A percentile compares a stretch with the other conserved stretches of the same genome.
Evolutionary conservation across 2,329 filamentous ascomycete species (phyloP).

Genomic region (Ascochyta lentis): DNA sequence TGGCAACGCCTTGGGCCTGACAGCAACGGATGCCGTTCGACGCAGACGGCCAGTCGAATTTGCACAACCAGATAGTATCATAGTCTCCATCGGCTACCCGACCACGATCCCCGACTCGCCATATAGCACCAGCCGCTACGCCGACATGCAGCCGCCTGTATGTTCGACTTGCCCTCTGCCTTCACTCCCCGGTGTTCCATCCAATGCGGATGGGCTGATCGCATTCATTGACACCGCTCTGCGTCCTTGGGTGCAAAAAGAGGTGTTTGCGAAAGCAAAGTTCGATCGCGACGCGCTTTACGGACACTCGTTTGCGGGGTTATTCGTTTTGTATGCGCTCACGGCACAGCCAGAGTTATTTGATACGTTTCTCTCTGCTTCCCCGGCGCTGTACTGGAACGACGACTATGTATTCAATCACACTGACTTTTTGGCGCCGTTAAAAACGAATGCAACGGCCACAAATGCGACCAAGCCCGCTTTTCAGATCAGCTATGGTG

Average conservation of each 20-base stretch:
- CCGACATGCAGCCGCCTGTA: conserved; percentile 42
- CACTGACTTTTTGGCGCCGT: conserved; percentile 28
- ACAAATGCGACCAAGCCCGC: conserved; percentile 32
- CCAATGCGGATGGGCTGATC: conserved; percentile 56
- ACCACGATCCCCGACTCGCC: conserved; percentile 39
- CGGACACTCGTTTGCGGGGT: conserved; percentile 59
- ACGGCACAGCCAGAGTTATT: conserved; percentile 53
- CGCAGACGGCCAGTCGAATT: conserved; percentile 41
- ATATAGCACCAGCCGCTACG: conserved; percentile 32
- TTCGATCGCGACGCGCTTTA: conserved; percentile 54
- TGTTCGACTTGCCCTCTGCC: conserved; percentile 38
- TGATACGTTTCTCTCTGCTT: conserved; percentile 55
- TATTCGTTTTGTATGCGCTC: conserved; percentile 57
- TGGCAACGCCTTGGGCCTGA: conserved; percentile 39
- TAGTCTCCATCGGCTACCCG: conserved; percentile 42
- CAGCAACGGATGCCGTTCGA: conserved; percentile 40
- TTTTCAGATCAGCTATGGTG: conserved; percentile 42
- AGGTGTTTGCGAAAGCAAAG: conserved; percentile 39
- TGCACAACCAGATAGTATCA: conserved; percentile 37
- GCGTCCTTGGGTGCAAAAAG: conserved; percentile 42
- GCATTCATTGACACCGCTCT: conserved; percentile 53
- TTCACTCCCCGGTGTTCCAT: conserved; percentile 42
- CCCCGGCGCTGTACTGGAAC: conserved; percentile 59
- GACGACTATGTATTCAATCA: conserved; percentile 48
- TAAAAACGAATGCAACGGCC: conserved; percentile 8